phyloP scores from a whole-genome alignment of 192 early-diverging fungal species.

The Gonapodya prolifera region DNA sequence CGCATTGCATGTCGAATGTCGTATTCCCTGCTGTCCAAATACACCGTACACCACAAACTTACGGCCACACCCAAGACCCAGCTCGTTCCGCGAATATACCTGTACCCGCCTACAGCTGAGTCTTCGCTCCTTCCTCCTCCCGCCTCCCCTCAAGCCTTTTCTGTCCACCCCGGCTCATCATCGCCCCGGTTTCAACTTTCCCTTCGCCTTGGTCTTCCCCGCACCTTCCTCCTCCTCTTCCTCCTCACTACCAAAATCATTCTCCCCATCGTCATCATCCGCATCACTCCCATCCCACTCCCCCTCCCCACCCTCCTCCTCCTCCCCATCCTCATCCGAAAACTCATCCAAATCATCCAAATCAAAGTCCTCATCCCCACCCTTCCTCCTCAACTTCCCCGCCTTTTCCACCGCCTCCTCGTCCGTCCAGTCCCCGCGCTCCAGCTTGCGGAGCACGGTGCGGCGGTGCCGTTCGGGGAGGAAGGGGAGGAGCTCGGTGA shows the following conservation, averaged over 20 bases:
- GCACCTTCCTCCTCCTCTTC: background rate
- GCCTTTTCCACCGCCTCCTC: conserved; percentile 14
- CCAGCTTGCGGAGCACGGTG: conserved; percentile 65
- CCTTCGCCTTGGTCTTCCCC: too few relatives aligned
- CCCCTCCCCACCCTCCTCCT: too few relatives aligned
- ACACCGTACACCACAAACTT: background rate
- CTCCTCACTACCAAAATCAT: too few relatives aligned
- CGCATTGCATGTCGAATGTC: background rate
- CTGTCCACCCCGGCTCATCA: too few relatives aligned
- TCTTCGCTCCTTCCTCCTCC: too few relatives aligned
- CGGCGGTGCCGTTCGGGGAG: conserved; percentile 75
- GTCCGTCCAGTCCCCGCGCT: conserved; percentile 58
- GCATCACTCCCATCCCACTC: too few relatives aligned
- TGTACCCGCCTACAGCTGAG: too few relatives aligned
- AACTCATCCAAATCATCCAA: background rate
- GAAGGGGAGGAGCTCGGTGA: background rate
- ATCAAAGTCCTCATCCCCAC: background rate
- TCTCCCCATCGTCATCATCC: conserved; percentile 17
- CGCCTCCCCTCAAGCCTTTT: too few relatives aligned
- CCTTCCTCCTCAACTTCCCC: background rate
- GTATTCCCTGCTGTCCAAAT: background rate
- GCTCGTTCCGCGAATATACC: too few relatives aligned
- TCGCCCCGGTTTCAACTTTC: too few relatives aligned
- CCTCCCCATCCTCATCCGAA: conserved; percentile 21
- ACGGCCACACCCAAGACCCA: background rate